Conservation (phyloP, 768 basidiomycete genomes). For the Sporobolomyces pararoseus region DNA sequence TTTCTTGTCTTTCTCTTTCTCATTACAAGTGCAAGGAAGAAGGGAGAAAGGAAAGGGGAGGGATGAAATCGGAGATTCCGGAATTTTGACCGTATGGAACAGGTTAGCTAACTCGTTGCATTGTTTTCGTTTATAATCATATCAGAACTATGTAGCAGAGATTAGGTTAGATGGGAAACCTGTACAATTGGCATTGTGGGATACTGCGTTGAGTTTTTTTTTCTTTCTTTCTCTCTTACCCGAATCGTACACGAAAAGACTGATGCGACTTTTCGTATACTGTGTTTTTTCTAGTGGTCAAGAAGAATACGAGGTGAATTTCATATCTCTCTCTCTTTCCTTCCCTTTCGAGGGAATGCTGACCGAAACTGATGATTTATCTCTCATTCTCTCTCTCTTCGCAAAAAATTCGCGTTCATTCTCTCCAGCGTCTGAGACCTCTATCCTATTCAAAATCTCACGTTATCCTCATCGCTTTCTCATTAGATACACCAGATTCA, state of each 20-base stretch:
- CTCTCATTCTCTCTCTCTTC: not conserved
- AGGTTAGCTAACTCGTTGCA: not conserved
- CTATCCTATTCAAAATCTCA: conserved; percentile 98
- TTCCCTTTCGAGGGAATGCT: too few species aligned
- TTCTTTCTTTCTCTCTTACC: not conserved
- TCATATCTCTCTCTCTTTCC: not conserved
- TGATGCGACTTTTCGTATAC: not conserved
- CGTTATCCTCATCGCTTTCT: conserved; percentile 95
- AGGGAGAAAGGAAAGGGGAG: not conserved
- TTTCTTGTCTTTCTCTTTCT: not conserved
- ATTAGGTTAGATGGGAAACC: conserved; percentile 96
- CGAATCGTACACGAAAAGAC: not conserved
- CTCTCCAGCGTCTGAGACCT: conserved; percentile 76
- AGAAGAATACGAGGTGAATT: conserved; percentile 91
- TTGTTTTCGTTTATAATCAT: not conserved
- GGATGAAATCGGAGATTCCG: conserved; percentile 1
- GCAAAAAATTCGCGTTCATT: not conserved
- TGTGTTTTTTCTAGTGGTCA: conserved; percentile 64
- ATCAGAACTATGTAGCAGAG: conserved; percentile 93
- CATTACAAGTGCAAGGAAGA: not conserved
- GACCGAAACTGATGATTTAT: too few species aligned
- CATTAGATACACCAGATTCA: conserved; percentile 93
- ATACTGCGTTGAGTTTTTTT: conserved; percentile 80
- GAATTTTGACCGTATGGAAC: not conserved
- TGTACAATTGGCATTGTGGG: conserved; percentile 95